Evolutionary conservation across 257 asterid genomes (phyloP).

Genomic region (Asclepias syriaca): DNA sequence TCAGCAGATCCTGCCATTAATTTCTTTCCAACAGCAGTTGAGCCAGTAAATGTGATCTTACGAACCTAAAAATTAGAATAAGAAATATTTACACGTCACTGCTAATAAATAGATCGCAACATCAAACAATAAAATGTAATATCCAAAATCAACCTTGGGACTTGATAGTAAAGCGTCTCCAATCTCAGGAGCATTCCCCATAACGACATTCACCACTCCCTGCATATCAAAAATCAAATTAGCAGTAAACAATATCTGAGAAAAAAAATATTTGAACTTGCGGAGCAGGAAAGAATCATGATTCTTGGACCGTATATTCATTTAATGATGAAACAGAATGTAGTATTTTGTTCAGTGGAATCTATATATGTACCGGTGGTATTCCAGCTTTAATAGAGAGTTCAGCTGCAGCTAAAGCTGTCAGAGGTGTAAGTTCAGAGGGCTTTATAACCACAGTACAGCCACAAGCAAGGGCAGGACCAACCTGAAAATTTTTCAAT

Average conservation of each 20-base stretch:
- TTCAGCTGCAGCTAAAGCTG: constrained; percentile 97
- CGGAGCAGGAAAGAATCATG: neutral
- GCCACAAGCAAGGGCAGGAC: constrained; percentile 98
- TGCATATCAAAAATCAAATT: constrained; percentile 31
- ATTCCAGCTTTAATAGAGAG: constrained; percentile 97
- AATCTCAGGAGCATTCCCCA: constrained; percentile 88
- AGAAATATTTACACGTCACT: neutral
- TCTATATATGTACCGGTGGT: constrained; percentile 60
- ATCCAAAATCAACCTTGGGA: constrained; percentile 38
- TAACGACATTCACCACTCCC: constrained; percentile 90
- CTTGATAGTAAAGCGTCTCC: constrained; percentile 83
- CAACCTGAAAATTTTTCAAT: constrained; percentile 51
- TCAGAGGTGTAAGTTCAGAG: constrained; percentile 88
- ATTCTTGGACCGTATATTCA: neutral
- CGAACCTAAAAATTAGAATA: constrained; percentile 57
- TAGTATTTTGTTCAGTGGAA: neutral
- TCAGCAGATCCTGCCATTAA: constrained; percentile 92
- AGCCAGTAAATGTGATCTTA: constrained; percentile 93
- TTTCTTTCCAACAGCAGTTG: constrained; percentile 92
- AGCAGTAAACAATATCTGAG: constrained; percentile 3
- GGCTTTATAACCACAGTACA: constrained; percentile 95
- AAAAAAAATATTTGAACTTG: neutral
- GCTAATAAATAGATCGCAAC: constrained; percentile 4
- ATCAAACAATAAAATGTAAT: constrained; percentile 4
- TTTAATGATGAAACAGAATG: neutral